A percentile compares a stretch with the other conserved stretches of the same genome.
Evolutionary conservation across 257 asterid genomes (phyloP).

Genomic region (Penstemon eatonii): DNA sequence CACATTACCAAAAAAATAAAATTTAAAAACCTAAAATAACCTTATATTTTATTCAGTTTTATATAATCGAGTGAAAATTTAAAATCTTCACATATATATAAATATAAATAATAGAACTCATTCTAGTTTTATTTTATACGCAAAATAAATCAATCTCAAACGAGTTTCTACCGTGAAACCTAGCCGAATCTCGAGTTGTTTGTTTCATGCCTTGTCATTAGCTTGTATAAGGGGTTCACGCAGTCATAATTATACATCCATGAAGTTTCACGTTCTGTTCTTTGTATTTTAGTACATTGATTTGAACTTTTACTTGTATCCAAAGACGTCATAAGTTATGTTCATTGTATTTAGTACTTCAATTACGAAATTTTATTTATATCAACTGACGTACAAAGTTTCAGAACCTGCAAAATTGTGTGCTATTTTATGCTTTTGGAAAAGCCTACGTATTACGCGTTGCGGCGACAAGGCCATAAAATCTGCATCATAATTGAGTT

Average conservation of each 20-base stretch:
- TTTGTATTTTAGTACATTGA: not conserved
- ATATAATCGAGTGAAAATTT: no score
- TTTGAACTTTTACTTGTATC: not conserved
- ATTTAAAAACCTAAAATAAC: no score
- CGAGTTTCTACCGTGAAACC: not conserved
- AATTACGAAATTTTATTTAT: not conserved
- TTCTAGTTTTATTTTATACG: no score
- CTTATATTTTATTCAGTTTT: no score
- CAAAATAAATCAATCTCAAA: no score
- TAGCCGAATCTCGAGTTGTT: not conserved
- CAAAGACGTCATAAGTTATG: not conserved
- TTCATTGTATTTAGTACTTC: not conserved
- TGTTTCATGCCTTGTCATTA: not conserved
- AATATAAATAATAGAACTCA: no score
- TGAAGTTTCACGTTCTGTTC: not conserved
- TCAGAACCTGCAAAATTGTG: slow-evolving; percentile 5
- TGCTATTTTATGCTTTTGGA: not conserved
- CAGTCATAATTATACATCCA: not conserved
- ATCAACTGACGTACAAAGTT: not conserved
- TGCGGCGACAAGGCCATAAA: not conserved
- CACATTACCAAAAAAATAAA: no score
- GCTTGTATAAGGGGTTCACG: not conserved
- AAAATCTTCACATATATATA: no score
- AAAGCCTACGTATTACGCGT: not conserved
- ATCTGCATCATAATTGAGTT: not conserved